Percentiles rank a stretch among this genome's conserved stretches.
These are phyloP conservation scores for Abrus pulchellus DNA, from an alignment of 306 rosid species.

Conservation along the genomic window DNA sequence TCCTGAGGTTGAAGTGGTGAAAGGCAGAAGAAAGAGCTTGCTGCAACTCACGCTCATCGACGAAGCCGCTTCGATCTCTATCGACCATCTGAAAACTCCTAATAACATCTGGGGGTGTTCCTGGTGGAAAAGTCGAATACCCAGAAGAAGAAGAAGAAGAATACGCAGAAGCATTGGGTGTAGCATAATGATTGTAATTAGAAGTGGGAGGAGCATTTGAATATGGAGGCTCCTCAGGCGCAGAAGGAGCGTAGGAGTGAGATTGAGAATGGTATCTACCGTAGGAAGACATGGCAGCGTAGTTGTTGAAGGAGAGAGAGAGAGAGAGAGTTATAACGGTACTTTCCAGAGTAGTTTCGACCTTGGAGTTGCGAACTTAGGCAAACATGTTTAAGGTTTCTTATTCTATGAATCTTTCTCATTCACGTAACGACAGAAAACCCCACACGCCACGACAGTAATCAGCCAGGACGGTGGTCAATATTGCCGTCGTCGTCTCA, in stretches of 20 bases:
- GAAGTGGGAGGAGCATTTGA: constrained; percentile 33
- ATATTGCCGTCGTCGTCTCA: not conserved
- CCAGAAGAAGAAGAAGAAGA: constrained; percentile 40
- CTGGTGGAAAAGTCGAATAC: constrained; percentile 67
- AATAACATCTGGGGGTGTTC: constrained; percentile 73
- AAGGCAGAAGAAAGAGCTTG: constrained; percentile 84
- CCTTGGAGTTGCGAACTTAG: not conserved
- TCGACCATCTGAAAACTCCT: constrained; percentile 85
- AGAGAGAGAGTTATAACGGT: not conserved
- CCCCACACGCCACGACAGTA: not conserved
- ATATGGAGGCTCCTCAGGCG: constrained; percentile 54
- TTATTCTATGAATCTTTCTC: not conserved
- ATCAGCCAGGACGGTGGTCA: not conserved
- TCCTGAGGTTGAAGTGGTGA: constrained; percentile 70
- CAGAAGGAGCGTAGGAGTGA: constrained; percentile 70
- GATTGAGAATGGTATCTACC: constrained; percentile 52
- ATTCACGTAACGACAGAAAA: not conserved
- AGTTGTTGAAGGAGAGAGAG: not conserved
- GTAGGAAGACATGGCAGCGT: constrained; percentile 62
- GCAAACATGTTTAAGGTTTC: not conserved
- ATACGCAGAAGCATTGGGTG: constrained; percentile 35
- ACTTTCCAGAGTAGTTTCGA: not conserved
- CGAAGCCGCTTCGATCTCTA: constrained; percentile 83
- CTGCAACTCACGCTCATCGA: constrained; percentile 81
- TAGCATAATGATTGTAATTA: constrained; percentile 33